Conservation (phyloP, 139 green algal species). For the Chlorella ohadii region DNA sequence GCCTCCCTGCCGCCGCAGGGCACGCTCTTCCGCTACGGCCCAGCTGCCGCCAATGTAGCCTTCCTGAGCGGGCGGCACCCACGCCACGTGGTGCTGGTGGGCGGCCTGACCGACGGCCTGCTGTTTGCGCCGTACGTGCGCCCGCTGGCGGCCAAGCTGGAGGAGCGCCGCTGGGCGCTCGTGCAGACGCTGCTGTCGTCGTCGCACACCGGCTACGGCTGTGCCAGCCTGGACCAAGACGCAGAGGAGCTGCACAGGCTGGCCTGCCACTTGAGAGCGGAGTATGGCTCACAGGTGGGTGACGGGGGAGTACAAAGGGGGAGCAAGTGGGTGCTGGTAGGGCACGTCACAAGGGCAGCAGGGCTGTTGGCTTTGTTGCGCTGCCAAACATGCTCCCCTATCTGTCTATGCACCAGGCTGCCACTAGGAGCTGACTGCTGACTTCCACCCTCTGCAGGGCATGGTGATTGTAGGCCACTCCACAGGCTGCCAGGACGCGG, state of each 20-base stretch:
- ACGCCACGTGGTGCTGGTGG: constrained; percentile 59
- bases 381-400: too few species aligned
- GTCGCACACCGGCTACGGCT: constrained; percentile 72
- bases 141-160: constrained; percentile 44
- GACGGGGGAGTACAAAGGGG: too few species aligned
- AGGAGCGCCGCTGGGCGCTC: constrained; percentile 44
- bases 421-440: too few species aligned
- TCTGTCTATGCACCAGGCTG: too few species aligned
- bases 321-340: too few species aligned
- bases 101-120: constrained; percentile 71
- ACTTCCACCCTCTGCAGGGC: constrained; percentile 18
- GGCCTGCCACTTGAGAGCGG: background rate
- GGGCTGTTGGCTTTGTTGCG: too few species aligned
- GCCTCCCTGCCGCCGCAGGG: constrained; percentile 38
- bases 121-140: constrained; percentile 61
- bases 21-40: constrained; percentile 59
- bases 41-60: constrained; percentile 38
- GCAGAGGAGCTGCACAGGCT: constrained; percentile 71
- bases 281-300: constrained; percentile 34
- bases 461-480: constrained; percentile 74
- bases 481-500: constrained; percentile 82
- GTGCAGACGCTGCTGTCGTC: constrained; percentile 70
- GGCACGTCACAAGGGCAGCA: too few species aligned
- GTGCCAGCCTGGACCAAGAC: constrained; percentile 68
- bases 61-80: constrained; percentile 33